These are phyloP conservation scores for Chrysanthemum makinoi DNA, from an alignment of 129 eudicot species.

Conservation along the genomic window DNA sequence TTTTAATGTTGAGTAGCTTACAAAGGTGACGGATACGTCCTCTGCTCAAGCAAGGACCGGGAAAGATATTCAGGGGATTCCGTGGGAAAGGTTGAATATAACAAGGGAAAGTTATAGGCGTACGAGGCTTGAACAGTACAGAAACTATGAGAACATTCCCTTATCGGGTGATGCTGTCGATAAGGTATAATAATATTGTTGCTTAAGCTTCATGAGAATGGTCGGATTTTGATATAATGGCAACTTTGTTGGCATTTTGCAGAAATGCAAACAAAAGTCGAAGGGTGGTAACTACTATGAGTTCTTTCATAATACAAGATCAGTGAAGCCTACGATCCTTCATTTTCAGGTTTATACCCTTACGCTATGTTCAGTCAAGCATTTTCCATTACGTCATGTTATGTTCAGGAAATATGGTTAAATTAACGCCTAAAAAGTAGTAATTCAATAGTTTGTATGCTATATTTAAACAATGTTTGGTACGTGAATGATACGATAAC, in stretches of 20 bases:
- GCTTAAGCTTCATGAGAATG: not conserved
- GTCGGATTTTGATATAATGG: not conserved
- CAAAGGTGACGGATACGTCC: conserved; percentile 69
- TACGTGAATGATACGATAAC: too few relatives aligned
- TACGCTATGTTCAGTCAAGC: too few relatives aligned
- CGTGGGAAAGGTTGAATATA: conserved; percentile 68
- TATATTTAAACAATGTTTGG: too few relatives aligned
- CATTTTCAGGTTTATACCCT: conserved; percentile 65
- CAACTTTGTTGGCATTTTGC: not conserved
- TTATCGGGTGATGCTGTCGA: conserved; percentile 56
- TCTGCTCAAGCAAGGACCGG: conserved; percentile 71
- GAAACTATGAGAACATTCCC: conserved; percentile 66
- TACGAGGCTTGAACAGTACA: conserved; percentile 67
- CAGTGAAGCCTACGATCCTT: conserved; percentile 79
- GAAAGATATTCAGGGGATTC: conserved; percentile 77
- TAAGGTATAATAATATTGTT: conserved; percentile 22
- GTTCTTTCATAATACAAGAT: conserved; percentile 68
- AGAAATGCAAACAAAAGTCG: conserved; percentile 63
- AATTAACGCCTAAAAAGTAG: not conserved
- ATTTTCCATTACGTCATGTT: too few relatives aligned
- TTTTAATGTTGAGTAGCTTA: conserved; percentile 37
- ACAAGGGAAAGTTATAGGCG: conserved; percentile 61
- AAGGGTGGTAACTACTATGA: conserved; percentile 71
- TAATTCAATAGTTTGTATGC: too few relatives aligned
- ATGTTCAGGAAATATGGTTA: not conserved